Evolutionary conservation across 148 eudicot species (phyloP), one percentile per base, ranked within the genome.

Genomic region (Spergularia marina): DNA sequence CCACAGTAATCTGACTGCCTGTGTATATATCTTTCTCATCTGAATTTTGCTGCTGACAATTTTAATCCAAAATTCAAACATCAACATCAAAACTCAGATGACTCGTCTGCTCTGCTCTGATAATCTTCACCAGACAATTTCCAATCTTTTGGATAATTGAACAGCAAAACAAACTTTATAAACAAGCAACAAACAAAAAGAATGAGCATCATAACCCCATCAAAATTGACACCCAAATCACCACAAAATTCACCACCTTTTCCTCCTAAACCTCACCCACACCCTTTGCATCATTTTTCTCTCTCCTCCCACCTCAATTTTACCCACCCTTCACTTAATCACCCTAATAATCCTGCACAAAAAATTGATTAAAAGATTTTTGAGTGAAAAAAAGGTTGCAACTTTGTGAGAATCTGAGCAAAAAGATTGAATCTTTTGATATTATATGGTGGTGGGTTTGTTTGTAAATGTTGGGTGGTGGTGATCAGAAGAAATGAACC

Each of bases 401-500:
- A 62, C 12, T 36, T 70, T 77, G 51, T 70, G 15, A 55, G 55
- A 40, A 53, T 15, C 6, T 23, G 53, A 68, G 68, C 9, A 52
- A 5, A 74, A 79, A 81, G 79, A 51, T 58, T 66, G 56, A 56
- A 44, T 71, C 52, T 75, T 71, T 30, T 30, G 36, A 30, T 76
- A 67, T 69, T 49, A 20, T 15, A 65, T 70, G 76, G 79, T 81
- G 78, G 82, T 52, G 41, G 36, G 36, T 30, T 44, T 6, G 10
- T 44, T 14, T n/a, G 70, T 67, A 49, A 69, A 69, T 81, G 81
- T 65, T 72, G 82, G 57, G 55, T 81, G 62, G 64, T 79, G 64
- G 67, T 82, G 80, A 74, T 82, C 12, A 74, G 72, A 80, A 62
- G 72, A 80, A 62, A 80, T 81, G 88, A 84, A 76, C 80, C 83